These are phyloP conservation scores for Conringia planisiliqua DNA, from an alignment of 345 rosid genomes.

Conservation along the genomic window DNA sequence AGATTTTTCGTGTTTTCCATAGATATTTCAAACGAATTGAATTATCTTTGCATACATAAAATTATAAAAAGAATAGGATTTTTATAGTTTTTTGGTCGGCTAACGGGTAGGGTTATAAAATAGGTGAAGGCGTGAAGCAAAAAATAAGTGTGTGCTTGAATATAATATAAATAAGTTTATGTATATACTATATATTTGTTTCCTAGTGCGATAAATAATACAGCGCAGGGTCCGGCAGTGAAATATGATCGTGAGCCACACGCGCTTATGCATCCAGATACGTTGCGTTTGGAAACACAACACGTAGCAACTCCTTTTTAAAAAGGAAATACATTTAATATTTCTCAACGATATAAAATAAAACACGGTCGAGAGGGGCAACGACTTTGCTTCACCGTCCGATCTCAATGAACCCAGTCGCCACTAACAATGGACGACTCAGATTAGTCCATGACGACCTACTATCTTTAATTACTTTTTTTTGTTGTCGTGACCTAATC, in stretches of 20 bases:
- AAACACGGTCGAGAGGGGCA: constrained; percentile 8
- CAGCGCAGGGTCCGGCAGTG: background rate
- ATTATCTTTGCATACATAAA: no score
- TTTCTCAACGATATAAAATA: background rate
- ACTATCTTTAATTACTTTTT: constrained; percentile 27
- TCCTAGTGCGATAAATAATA: background rate
- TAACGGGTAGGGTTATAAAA: background rate
- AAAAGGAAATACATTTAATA: constrained; percentile 21
- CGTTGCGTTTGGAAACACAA: constrained; percentile 24
- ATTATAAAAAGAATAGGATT: no score
- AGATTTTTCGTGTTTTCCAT: background rate
- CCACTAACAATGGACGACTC: constrained; percentile 7
- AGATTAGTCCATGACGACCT: constrained; percentile 24
- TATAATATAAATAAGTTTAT: background rate
- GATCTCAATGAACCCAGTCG: constrained; percentile 33
- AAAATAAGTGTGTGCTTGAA: background rate
- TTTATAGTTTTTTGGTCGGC: background rate
- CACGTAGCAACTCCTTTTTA: constrained; percentile 28
- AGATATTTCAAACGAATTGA: background rate
- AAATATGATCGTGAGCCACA: background rate
- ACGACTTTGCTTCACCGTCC: constrained; percentile 30
- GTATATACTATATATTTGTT: background rate
- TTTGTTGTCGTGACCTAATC: constrained; percentile 25
- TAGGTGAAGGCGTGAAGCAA: background rate
- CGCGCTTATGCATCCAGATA: constrained; percentile 29